These are phyloP conservation scores for Candida sp. DNA, from an alignment of 1,139 yeast genomes.

Conservation along the genomic window DNA sequence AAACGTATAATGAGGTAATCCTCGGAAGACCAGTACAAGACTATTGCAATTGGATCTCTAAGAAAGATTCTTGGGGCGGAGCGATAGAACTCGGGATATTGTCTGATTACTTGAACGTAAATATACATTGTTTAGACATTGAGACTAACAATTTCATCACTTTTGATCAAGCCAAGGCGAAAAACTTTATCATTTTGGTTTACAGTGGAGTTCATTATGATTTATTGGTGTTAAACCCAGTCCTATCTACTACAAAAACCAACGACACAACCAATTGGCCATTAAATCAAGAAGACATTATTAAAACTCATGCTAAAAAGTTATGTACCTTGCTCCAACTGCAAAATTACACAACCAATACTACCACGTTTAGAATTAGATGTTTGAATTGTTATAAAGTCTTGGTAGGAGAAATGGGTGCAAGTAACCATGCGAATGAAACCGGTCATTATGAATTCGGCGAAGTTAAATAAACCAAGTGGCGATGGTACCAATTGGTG, in stretches of 20 bases:
- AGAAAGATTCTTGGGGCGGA: constrained; percentile 78
- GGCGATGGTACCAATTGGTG: too few relatives aligned
- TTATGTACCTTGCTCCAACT: constrained; percentile 47
- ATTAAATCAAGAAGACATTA: constrained; percentile 17
- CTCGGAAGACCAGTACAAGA: constrained; percentile 50
- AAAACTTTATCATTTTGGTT: constrained; percentile 49
- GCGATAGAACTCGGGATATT: constrained; percentile 75
- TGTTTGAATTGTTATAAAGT: constrained; percentile 56
- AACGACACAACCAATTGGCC: constrained; percentile 39
- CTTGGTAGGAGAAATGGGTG: constrained; percentile 65
- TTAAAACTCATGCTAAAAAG: constrained; percentile 5
- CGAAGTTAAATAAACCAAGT: constrained; percentile 45
- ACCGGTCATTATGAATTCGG: constrained; percentile 69
- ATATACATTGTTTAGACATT: constrained; percentile 64
- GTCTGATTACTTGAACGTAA: constrained; percentile 49
- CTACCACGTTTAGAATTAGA: constrained; percentile 54
- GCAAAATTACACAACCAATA: constrained; percentile 64
- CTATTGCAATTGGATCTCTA: constrained; percentile 61
- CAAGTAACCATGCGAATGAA: constrained; percentile 60
- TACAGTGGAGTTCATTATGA: constrained; percentile 82
- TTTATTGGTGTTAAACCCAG: constrained; percentile 44
- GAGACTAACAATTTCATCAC: constrained; percentile 59
- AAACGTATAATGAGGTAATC: constrained; percentile 52
- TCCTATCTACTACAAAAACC: constrained; percentile 16
- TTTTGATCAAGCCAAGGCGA: constrained; percentile 40